Evolutionary conservation across 148 eudicot species (phyloP), one percentile per base, ranked within the genome.

Genomic region (Chenopodium berlandieri): DNA sequence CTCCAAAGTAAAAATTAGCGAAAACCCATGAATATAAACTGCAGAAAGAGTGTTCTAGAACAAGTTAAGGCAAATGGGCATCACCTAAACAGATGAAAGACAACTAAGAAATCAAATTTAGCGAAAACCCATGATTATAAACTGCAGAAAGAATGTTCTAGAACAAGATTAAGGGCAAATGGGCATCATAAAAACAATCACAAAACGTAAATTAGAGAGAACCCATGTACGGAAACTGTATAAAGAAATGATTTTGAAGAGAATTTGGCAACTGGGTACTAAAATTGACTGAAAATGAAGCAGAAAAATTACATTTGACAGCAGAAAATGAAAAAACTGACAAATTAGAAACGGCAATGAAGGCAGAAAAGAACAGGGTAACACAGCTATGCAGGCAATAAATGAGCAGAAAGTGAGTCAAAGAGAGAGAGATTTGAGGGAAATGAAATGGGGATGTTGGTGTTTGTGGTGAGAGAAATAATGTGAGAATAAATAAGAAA

Each of bases 101-200:
- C 69, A 75, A 67, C 48, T 25, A 22, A 9, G 3, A 79, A 34
- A 47, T 20, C 67, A 65, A 82, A 85, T 87, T 82, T 84, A 92
- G 85, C 89, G 92, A 75, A 76, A 82, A 86, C 87, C 92, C 94
- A 91, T 93, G 20, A 56, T 14, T 52, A 14, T 10, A 52, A 52
- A 52, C 64, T 82, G 63, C 72, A 5, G 14, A 23, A 78, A n/a
- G 56, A 80, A 79, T 31, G 86, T 67, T 67, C 32, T 12, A 88
- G 32, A 75, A 63, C 62, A 56, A 56, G 7, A 40, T 56, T 56
- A 14, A 14, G 20, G 62, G 62, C 22, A 56, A 56, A 56, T 56
- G 62, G 62, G 62, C 22, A 56, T 56, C 62, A 37, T 7, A 0
- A 75, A 82, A 47, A 76, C 56, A 75, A 56, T 32, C 34, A 19